Evolutionary conservation across 257 asterid genomes (phyloP).

Genomic region (Datura wrightii): DNA sequence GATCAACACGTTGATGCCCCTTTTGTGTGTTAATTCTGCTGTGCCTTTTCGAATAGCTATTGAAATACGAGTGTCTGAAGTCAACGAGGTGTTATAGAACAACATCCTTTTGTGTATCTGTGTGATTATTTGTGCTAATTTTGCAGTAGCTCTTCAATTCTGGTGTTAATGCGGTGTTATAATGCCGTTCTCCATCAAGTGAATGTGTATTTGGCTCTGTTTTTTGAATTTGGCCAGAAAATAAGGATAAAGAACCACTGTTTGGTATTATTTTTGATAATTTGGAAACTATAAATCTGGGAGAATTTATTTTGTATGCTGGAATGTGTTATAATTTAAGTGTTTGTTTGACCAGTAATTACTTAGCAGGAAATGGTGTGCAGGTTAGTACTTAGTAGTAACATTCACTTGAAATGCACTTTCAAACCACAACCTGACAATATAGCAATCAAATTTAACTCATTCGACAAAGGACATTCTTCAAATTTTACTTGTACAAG

Average conservation of each 20-base stretch:
- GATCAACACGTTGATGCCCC: conserved; percentile 80
- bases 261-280: background rate
- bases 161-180: background rate
- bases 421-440: background rate
- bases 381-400: too few species aligned
- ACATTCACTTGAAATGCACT: background rate
- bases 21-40: conserved; percentile 62
- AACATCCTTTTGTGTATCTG: background rate
- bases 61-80: background rate
- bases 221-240: background rate
- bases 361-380: too few species aligned
- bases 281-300: background rate
- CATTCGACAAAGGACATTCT: background rate
- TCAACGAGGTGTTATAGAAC: background rate
- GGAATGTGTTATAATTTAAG: background rate
- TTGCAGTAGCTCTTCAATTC: background rate
- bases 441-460: background rate
- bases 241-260: background rate
- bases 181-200: background rate
- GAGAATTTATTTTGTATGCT: background rate
- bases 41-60: background rate
- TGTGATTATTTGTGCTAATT: conserved; percentile 27
- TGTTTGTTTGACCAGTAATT: too few species aligned
- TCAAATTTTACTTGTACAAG: background rate
- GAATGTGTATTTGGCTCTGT: background rate